Conservation (phyloP, 176 grass and related monocot genomes). For the Chrysopogon serrulatus region DNA sequence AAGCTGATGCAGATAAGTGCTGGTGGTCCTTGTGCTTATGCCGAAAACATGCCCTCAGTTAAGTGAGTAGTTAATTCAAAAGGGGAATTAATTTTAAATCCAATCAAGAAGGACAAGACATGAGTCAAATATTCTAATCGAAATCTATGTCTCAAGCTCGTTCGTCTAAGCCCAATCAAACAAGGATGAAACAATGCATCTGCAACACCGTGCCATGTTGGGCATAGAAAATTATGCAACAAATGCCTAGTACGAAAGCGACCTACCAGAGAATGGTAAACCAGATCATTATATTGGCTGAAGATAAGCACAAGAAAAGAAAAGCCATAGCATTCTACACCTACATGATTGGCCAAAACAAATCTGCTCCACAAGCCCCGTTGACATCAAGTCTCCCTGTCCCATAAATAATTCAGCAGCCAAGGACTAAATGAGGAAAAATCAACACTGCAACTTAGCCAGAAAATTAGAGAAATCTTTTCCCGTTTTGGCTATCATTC, state of each 20-base stretch:
- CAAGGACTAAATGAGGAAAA: slow-evolving; percentile 22
- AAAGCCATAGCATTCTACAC: not conserved
- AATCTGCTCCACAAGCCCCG: slow-evolving; percentile 15
- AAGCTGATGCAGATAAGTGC: not conserved
- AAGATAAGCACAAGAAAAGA: slow-evolving; percentile 28
- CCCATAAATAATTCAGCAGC: slow-evolving; percentile 11
- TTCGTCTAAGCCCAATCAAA: slow-evolving; percentile 38
- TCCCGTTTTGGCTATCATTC: not conserved
- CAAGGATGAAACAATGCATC: slow-evolving; percentile 25
- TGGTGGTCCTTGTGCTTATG: not conserved
- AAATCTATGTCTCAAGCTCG: slow-evolving; percentile 8
- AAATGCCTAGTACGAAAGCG: slow-evolving; percentile 18
- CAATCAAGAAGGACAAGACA: not conserved
- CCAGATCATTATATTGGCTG: slow-evolving; percentile 37
- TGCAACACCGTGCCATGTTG: slow-evolving; percentile 14
- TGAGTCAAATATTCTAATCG: slow-evolving; percentile 2
- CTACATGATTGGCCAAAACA: slow-evolving; percentile 36
- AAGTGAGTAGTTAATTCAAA: not conserved
- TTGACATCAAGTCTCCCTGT: slow-evolving; percentile 24
- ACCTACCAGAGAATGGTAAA: slow-evolving; percentile 4
- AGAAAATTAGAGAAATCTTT: not conserved
- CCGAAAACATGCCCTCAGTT: not conserved
- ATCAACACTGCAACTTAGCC: not conserved
- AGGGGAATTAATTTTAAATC: not conserved
- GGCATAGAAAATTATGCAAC: slow-evolving; percentile 37